Conservation (phyloP, 306 rosid species). For the Cercis canadensis region DNA sequence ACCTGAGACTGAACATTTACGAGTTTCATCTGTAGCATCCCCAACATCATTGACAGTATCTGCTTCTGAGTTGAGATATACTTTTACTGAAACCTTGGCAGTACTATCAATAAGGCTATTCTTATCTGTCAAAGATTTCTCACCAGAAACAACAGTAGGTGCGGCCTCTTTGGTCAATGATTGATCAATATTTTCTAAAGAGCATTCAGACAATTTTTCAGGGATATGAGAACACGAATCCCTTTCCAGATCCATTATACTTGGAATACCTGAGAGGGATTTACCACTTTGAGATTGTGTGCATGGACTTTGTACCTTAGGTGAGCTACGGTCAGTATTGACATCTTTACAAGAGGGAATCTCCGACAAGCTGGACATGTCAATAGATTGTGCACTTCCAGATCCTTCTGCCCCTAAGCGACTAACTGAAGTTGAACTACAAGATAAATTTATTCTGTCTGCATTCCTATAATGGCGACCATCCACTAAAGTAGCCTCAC, state of each 20-base stretch:
- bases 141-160: conserved; percentile 42
- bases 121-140: conserved; percentile 41
- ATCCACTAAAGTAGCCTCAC: conserved; percentile 47
- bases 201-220: conserved; percentile 36
- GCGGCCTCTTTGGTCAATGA: conserved; percentile 43
- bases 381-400: conserved; percentile 46
- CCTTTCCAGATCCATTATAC: conserved; percentile 27
- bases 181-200: conserved; percentile 35
- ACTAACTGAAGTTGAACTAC: conserved; percentile 63
- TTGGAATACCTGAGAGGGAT: conserved; percentile 21
- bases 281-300: conserved; percentile 33
- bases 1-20: conserved; percentile 44
- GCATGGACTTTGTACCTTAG: conserved; percentile 41
- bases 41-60: conserved; percentile 47
- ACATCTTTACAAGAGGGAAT: conserved; percentile 49
- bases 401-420: conserved; percentile 53
- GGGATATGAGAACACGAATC: conserved; percentile 22
- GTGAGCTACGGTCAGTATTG: conserved; percentile 40
- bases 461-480: conserved; percentile 46
- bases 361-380: conserved; percentile 48
- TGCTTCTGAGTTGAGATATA: conserved; percentile 52
- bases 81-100: conserved; percentile 42
- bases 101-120: conserved; percentile 39
- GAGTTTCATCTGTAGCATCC: conserved; percentile 45
- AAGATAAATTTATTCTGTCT: conserved; percentile 36